Evolutionary conservation across 2,329 filamentous ascomycete species (phyloP).

Genomic region (Talaromyces sp.): DNA sequence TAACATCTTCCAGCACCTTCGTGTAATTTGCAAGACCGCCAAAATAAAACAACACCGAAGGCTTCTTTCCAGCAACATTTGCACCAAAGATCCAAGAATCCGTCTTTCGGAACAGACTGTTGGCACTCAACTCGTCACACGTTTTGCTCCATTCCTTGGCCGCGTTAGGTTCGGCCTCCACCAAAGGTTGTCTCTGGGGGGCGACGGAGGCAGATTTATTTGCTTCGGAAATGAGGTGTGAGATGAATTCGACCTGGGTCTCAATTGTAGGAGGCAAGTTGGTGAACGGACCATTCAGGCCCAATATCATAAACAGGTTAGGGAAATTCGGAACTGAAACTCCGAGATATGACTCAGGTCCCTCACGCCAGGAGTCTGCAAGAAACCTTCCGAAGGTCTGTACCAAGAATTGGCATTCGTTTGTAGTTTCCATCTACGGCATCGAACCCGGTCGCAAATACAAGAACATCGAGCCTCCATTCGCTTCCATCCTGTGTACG

Average conservation of each 20-base stretch:
- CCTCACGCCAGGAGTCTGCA: conserved; percentile 25
- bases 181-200: conserved; percentile 25
- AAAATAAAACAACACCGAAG: neutral
- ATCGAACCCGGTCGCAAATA: conserved; percentile 43
- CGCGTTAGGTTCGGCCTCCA: conserved; percentile 48
- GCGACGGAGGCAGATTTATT: conserved; percentile 33
- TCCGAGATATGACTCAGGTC: conserved; percentile 40
- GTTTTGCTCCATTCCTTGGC: conserved; percentile 45
- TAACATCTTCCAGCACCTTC: neutral
- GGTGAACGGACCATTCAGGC: conserved; percentile 51
- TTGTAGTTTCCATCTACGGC: conserved; percentile 37
- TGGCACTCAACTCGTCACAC: conserved; percentile 31
- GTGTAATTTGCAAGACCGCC: neutral
- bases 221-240: conserved; percentile 17
- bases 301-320: conserved; percentile 53
- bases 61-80: conserved; percentile 51
- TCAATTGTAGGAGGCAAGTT: conserved; percentile 54
- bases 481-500: conserved; percentile 32
- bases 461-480: conserved; percentile 39
- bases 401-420: too few relatives aligned
- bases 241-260: conserved; percentile 54
- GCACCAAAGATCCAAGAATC: conserved; percentile 52
- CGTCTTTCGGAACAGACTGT: neutral
- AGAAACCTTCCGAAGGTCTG: too few relatives aligned
- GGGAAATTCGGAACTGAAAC: conserved; percentile 41